These are phyloP conservation scores for Apiotrichum laibachii DNA, from an alignment of 1,284 basidiomycete genomes.

Conservation along the genomic window DNA sequence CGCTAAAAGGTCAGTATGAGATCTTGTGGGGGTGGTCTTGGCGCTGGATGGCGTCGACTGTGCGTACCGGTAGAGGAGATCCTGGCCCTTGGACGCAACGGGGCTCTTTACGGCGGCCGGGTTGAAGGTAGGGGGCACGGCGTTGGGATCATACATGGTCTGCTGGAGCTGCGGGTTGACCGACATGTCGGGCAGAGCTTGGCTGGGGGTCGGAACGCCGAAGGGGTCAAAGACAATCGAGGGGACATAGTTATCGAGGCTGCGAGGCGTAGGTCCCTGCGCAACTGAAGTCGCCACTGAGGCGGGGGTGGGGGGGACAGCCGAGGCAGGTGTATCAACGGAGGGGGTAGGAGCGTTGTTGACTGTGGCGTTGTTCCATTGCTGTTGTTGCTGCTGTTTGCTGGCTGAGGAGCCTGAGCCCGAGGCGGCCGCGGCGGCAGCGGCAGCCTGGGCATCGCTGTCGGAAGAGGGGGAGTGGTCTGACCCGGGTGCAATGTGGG, in stretches of 20 bases:
- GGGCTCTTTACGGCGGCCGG: conserved; percentile 3
- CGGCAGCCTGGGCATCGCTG: background rate
- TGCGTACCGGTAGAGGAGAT: conserved; percentile 30
- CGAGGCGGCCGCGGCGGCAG: background rate
- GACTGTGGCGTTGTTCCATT: background rate
- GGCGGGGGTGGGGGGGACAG: conserved; percentile 2
- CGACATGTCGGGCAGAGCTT: conserved; percentile 12
- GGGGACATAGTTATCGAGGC: conserved; percentile 16
- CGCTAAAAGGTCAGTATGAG: conserved; percentile 14
- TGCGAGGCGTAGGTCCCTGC: background rate
- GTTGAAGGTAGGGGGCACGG: conserved; percentile 4
- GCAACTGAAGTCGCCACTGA: background rate
- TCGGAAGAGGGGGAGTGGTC: conserved; percentile 24
- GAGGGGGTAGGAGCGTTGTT: background rate
- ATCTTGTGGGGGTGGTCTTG: background rate
- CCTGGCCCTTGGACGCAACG: conserved; percentile 18
- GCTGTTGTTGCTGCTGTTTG: conserved; percentile 6
- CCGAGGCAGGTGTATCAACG: conserved; percentile 6
- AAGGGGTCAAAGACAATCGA: conserved; percentile 19
- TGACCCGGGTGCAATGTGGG: conserved; percentile 26
- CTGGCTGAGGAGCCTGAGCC: background rate
- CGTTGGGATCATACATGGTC: conserved; percentile 16
- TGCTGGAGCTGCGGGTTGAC: conserved; percentile 18
- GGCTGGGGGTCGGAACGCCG: conserved; percentile 14
- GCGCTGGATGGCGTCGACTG: background rate